These are phyloP conservation scores for Exophiala spinifera DNA, from an alignment of 2,329 filamentous ascomycete genomes.

Conservation along the genomic window DNA sequence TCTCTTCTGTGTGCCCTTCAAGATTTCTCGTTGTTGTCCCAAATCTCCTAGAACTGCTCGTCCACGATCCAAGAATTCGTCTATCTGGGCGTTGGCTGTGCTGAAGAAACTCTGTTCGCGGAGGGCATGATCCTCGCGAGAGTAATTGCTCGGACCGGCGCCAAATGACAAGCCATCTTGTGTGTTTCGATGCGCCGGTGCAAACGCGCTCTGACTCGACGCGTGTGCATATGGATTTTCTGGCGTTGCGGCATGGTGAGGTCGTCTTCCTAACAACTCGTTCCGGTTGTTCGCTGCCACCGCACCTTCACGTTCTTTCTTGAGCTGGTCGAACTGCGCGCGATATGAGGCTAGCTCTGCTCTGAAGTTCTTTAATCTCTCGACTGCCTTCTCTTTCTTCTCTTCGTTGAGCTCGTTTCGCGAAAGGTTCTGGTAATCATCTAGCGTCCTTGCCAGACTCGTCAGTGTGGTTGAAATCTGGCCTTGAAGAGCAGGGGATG, in stretches of 20 bases:
- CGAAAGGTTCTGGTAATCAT: conserved; percentile 83
- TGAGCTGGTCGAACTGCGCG: conserved; percentile 71
- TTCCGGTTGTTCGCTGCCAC: conserved; percentile 66
- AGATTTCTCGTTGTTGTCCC: conserved; percentile 83
- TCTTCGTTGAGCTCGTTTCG: conserved; percentile 84
- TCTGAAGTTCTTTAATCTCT: conserved; percentile 82
- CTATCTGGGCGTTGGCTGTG: conserved; percentile 77
- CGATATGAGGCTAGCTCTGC: conserved; percentile 77
- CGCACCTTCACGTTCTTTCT: conserved; percentile 72
- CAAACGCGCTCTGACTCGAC: conserved; percentile 46
- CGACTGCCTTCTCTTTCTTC: conserved; percentile 87
- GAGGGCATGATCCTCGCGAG: conserved; percentile 76
- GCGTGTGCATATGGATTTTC: conserved; percentile 87
- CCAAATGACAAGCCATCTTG: conserved; percentile 45
- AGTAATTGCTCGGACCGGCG: conserved; percentile 53
- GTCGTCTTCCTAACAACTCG: conserved; percentile 81
- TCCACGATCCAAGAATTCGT: conserved; percentile 90
- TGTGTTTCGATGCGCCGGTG: conserved; percentile 32
- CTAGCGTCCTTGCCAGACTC: conserved; percentile 82
- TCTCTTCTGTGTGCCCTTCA: conserved; percentile 89
- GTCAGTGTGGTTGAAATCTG: conserved; percentile 76
- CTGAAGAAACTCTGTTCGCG: conserved; percentile 86
- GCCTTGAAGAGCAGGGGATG: conserved; percentile 62
- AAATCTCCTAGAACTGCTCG: conserved; percentile 87
- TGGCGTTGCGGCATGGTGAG: conserved; percentile 73